A percentile compares a stretch with the other conserved stretches of the same genome.
Conservation (phyloP, 2,329 filamentous ascomycete genomes). For the Alternaria incomplexa region DNA sequence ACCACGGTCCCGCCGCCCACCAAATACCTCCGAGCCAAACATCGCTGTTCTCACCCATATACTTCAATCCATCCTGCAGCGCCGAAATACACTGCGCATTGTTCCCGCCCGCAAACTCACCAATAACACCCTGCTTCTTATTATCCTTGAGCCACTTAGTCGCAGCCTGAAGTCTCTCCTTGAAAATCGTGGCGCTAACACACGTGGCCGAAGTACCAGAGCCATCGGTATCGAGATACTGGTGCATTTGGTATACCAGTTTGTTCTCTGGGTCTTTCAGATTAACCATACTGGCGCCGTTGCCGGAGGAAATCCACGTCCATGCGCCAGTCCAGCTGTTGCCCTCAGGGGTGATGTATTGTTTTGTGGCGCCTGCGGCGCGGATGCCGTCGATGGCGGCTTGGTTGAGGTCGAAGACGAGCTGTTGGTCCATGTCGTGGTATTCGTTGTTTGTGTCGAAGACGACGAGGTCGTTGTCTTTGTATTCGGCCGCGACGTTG, state of each 20-base stretch:
- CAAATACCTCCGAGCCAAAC: conserved; percentile 62
- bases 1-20: conserved; percentile 64
- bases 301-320: conserved; percentile 59
- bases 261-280: conserved; percentile 61
- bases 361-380: conserved; percentile 52
- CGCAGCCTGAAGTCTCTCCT: conserved; percentile 57
- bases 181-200: conserved; percentile 60
- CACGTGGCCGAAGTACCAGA: conserved; percentile 60
- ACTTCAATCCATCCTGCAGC: conserved; percentile 57
- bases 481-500: conserved; percentile 49
- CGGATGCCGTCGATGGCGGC: conserved; percentile 56
- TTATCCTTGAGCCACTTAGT: conserved; percentile 62
- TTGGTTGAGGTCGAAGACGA: conserved; percentile 56
- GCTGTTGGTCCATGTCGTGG: conserved; percentile 52
- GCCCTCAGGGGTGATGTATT: conserved; percentile 67
- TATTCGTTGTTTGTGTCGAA: conserved; percentile 58
- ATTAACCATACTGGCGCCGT: conserved; percentile 52
- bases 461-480: conserved; percentile 51
- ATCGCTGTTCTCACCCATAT: conserved; percentile 57
- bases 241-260: conserved; percentile 67
- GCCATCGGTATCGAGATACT: conserved; percentile 65
- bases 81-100: conserved; percentile 59
- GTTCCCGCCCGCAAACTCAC: conserved; percentile 61
- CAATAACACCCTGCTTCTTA: conserved; percentile 59
- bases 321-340: conserved; percentile 56